phyloP scores from a whole-genome alignment of 495 filamentous ascomycete genomes.

The Terfezia claveryi region DNA sequence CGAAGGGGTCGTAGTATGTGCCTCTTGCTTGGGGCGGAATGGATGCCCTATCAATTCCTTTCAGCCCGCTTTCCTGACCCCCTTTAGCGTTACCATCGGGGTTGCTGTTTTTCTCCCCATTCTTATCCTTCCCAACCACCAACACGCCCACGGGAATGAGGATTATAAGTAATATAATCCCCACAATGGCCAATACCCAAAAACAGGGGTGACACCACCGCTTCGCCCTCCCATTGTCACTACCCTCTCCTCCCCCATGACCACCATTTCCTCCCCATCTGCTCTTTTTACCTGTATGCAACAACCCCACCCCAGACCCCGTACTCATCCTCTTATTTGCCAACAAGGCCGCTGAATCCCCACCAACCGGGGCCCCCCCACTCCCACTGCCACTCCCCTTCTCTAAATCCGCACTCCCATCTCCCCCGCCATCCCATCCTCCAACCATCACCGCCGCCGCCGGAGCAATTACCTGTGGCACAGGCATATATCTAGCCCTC shows the following conservation, averaged over 20 bases:
- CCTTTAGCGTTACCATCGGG: not conserved
- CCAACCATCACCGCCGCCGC: not conserved
- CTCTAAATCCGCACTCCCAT: not conserved
- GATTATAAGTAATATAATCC: conserved; percentile 35
- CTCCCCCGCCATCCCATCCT: not conserved
- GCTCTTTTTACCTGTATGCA: no score
- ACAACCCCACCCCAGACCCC: conserved; percentile 5
- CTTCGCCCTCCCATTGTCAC: not conserved
- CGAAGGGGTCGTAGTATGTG: conserved; percentile 68
- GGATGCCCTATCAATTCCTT: not conserved
- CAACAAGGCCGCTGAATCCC: not conserved
- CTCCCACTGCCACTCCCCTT: not conserved
- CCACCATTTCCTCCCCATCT: not conserved
- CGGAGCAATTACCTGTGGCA: not conserved
- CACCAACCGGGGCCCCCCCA: not conserved
- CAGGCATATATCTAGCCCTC: not conserved
- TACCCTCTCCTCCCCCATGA: not conserved
- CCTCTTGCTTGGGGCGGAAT: conserved; percentile 26
- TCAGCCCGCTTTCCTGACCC: not conserved
- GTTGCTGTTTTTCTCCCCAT: conserved; percentile 1
- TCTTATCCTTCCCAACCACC: conserved; percentile 32
- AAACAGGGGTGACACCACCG: conserved; percentile 1
- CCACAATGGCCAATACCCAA: conserved; percentile 21
- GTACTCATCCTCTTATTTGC: conserved; percentile 3
- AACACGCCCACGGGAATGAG: conserved; percentile 39